Base-by-base conservation (phyloP, 495 filamentous ascomycete genomes). In the Penicillium samsonianum region DNA sequence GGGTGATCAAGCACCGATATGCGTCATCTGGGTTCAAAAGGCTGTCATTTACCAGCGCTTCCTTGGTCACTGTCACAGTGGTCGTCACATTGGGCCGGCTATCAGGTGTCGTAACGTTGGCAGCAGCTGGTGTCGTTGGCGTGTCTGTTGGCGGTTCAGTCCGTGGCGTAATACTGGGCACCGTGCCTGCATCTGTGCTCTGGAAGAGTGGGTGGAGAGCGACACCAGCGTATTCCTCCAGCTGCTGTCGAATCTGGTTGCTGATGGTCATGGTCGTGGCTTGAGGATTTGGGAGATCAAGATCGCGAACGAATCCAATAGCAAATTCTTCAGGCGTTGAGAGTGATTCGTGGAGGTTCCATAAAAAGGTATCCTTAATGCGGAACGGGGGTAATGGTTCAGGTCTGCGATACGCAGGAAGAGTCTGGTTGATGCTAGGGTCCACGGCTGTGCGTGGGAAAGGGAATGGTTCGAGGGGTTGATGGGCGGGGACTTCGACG, bases 301-400 rank as follows among this genome's bases (percentile, higher is more conserved):
- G 82, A 68, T 99, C 94, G 60, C 95, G 90, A 30, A 96, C 91
- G 58, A 97, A 87, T n/a, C 79, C 82, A 54, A 86, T 81, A 5
- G 94, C 95, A 72, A 98, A 99, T 61, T 93, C 87, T 67, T 99
- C 94, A 4, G 94, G 96, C 0, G 94, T 99, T 11, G 92, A 88
- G 30, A 96, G 76, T 2, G 90, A 89, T 75, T 99, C 94, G 72
- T 98, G 92, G 10, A 99, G 80, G 67, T 99, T 99, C 94, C 94
- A 99, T 23, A 98, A 73, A 67, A 99, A 97, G 25, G 87, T 88
- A 62, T 99, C 94, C 70, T 96, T 91, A 33, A 99, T 79, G 45
- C 93, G 82, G 69, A 88, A 96, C 4, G 89, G 85, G 16, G 92
- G 87, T 22, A 91, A 87, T 46, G 82, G 74, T 40, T 97, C 92